phyloP scores from a whole-genome alignment of 2,329 filamentous ascomycete species.

The Paecilomyces sp. region DNA sequence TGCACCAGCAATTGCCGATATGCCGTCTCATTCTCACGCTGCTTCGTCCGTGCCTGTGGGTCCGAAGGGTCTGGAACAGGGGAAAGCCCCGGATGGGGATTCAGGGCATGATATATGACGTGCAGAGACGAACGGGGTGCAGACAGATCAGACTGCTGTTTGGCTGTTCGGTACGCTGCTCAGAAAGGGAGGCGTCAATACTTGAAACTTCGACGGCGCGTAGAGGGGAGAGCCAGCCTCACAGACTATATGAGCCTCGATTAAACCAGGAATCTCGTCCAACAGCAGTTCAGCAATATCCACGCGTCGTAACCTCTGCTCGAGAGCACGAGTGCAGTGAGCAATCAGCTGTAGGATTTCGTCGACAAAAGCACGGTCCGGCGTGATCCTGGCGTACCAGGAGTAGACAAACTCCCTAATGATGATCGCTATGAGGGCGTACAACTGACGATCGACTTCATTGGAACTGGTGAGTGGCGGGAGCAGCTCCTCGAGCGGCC shows the following conservation, averaged over 20 bases:
- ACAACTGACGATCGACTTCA: constrained; percentile 86
- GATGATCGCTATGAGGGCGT: constrained; percentile 84
- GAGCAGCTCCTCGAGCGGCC: constrained; percentile 71
- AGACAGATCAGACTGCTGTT: constrained; percentile 49
- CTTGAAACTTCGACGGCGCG: constrained; percentile 4
- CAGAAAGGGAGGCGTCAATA: constrained; percentile 11
- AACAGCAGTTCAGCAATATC: constrained; percentile 77
- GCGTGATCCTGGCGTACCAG: constrained; percentile 90
- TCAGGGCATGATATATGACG: constrained; percentile 74
- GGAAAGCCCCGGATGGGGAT: constrained; percentile 71
- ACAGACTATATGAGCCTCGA: constrained; percentile 78
- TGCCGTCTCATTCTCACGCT: constrained; percentile 67
- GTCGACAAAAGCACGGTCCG: constrained; percentile 78
- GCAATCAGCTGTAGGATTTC: constrained; percentile 88
- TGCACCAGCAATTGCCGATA: constrained; percentile 88
- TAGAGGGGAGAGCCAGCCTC: constrained; percentile 16
- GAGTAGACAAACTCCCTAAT: constrained; percentile 83
- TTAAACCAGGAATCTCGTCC: constrained; percentile 77
- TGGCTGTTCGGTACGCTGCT: constrained; percentile 66
- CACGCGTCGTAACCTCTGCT: constrained; percentile 74
- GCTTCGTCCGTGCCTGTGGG: constrained; percentile 47
- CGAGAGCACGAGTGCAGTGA: constrained; percentile 79
- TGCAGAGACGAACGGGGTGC: constrained; percentile 57
- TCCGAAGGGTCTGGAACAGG: constrained; percentile 60
- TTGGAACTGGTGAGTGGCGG: constrained; percentile 92